These are phyloP conservation scores for Madurella fahalii DNA, from an alignment of 2,329 filamentous ascomycete species.

Conservation along the genomic window DNA sequence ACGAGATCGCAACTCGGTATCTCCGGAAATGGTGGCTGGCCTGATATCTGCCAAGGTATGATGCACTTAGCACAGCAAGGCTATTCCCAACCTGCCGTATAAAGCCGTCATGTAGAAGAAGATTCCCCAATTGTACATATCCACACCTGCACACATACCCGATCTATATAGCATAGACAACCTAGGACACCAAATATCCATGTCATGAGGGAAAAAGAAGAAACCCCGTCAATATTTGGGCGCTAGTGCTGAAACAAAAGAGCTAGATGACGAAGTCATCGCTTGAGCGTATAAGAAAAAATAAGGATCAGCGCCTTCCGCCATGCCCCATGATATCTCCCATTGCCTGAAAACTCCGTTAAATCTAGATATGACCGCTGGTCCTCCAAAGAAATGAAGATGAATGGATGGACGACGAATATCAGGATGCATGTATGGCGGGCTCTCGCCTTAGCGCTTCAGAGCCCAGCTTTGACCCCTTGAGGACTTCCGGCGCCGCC, in stretches of 20 bases:
- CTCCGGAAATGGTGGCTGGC: too few relatives aligned
- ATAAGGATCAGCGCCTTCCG: conserved; percentile 8
- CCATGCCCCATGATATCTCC: background rate
- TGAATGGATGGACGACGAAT: conserved; percentile 15
- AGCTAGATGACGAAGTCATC: background rate
- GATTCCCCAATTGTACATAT: conserved; percentile 1
- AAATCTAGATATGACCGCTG: conserved; percentile 1
- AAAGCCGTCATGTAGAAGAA: background rate
- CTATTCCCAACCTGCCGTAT: conserved; percentile 5
- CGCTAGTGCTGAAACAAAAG: background rate
- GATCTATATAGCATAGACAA: conserved; percentile 12
- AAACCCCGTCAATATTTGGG: background rate
- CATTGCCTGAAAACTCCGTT: conserved; percentile 11
- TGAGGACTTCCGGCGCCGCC: conserved; percentile 18
- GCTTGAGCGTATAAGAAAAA: background rate
- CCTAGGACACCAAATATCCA: background rate
- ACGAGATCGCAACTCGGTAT: background rate
- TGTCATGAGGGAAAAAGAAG: background rate
- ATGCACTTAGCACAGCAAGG: background rate
- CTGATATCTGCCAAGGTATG: too few relatives aligned
- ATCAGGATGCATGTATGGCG: conserved; percentile 29
- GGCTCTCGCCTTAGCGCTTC: conserved; percentile 31
- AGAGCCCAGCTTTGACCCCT: conserved; percentile 28
- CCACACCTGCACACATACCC: conserved; percentile 5
- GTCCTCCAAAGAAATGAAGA: conserved; percentile 1